A percentile compares a stretch with the other conserved stretches of the same genome.
phyloP scores from a whole-genome alignment of 768 basidiomycete genomes.

The Lactarius psammicola region DNA sequence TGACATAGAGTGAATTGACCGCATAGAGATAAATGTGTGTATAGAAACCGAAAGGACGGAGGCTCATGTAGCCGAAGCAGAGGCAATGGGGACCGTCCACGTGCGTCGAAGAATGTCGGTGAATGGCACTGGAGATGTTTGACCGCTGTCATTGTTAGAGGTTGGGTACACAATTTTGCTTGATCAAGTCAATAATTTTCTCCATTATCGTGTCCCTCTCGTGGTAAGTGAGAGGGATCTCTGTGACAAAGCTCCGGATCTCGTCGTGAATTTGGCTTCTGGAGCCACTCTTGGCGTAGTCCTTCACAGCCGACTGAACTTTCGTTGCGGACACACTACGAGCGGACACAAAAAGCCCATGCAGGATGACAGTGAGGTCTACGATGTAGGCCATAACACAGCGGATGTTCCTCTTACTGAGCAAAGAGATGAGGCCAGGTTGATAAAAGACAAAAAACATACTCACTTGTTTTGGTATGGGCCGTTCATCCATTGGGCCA shows the following conservation, averaged over 20 bases:
- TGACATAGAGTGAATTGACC: too few relatives aligned
- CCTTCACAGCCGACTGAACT: background rate
- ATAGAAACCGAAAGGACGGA: too few relatives aligned
- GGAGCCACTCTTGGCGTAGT: background rate
- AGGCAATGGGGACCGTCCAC: too few relatives aligned
- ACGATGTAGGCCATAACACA: constrained; percentile 18
- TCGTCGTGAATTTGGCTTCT: background rate
- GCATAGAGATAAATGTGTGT: too few relatives aligned
- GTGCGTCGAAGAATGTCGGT: background rate
- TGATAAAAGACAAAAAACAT: background rate
- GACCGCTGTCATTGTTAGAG: background rate
- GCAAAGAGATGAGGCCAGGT: background rate
- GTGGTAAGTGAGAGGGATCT: background rate
- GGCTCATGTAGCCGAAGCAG: too few relatives aligned
- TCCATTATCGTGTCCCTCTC: too few relatives aligned
- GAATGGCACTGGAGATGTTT: background rate
- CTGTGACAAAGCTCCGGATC: background rate
- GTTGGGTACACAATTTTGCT: too few relatives aligned
- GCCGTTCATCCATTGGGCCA: background rate
- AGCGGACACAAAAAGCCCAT: background rate
- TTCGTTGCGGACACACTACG: background rate
- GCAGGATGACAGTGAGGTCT: constrained; percentile 8
- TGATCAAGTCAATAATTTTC: too few relatives aligned
- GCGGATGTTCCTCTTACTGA: constrained; percentile 1
- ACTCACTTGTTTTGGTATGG: constrained; percentile 3